These are phyloP conservation scores for Podospora tetraspora DNA, from an alignment of 495 filamentous ascomycete species.

Conservation along the genomic window DNA sequence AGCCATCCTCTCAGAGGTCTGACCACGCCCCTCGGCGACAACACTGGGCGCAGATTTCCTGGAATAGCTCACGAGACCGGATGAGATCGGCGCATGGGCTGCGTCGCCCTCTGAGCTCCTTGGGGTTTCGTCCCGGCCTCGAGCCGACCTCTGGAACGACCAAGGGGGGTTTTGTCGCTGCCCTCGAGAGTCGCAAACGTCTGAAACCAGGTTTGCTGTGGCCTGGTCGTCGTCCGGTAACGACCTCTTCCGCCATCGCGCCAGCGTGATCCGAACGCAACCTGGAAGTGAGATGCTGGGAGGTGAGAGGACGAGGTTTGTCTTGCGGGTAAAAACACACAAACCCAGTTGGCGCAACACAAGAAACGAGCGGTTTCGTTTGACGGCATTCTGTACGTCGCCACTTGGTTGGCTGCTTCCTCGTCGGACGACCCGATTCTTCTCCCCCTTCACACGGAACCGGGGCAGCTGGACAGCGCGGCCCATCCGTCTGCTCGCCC, in stretches of 20 bases:
- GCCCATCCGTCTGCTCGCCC: not conserved
- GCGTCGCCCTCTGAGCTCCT: not conserved
- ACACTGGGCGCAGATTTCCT: conserved; percentile 5
- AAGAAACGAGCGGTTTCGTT: not conserved
- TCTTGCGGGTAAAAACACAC: not conserved
- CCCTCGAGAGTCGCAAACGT: not conserved
- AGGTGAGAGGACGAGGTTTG: not conserved
- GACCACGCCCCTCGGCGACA: conserved; percentile 1
- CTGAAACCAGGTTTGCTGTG: not conserved
- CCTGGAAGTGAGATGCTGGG: not conserved
- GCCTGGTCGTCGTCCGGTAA: not conserved
- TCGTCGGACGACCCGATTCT: not conserved
- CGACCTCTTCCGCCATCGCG: not conserved
- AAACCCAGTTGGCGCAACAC: not conserved
- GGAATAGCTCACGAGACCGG: conserved; percentile 5
- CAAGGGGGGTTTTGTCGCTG: not conserved
- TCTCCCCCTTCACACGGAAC: not conserved
- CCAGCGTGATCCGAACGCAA: not conserved
- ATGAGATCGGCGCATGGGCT: not conserved
- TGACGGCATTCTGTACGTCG: not conserved
- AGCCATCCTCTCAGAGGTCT: not conserved
- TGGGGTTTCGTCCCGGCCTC: not conserved
- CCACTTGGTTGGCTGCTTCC: not conserved
- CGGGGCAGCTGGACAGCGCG: not conserved
- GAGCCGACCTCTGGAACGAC: not conserved